Evolutionary conservation across 148 eudicot species (phyloP), one percentile per base, ranked within the genome.

Genomic region (Tetragonia tetragonoides): DNA sequence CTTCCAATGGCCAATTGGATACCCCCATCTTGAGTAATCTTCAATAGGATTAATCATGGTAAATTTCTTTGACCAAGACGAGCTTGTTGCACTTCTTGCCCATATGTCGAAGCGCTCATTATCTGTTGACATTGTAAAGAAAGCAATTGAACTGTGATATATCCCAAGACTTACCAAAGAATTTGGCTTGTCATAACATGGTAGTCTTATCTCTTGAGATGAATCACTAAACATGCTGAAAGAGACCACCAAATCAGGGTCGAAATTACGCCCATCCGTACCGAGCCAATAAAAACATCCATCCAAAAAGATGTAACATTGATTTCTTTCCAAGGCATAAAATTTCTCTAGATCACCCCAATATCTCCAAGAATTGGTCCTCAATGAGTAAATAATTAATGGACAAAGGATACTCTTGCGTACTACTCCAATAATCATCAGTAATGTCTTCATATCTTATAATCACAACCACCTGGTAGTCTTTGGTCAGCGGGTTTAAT

Each of bases 311-410:
- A 66, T 15, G 47, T 79, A 73, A 56, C 77, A 23, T 3, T 3
- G 6, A 1, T 66, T 21, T 0, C 2, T 12, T 18, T 28, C 15
- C 56, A 79, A 54, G 5, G 56, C 0, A 15, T 79, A 79, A 37
- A 41, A 38, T 1, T 57, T 44, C 2, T 6, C 15, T 41, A 66
- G 7, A 12, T 79, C 73, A n/a, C 82, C 77, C 77, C 67, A 73
- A 17, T 73, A 14, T 66, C 73, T 79, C 81, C 81, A 79, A 24
- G 73, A 66, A 73, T 79, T 67, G 3, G 41, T 18, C 67, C 46
- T 73, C 57, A 56, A 57, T 6, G 82, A 79, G 41, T 79, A 73
- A 6, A 79, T 57, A 6, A 66, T 57, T 57, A 37, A 79, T 34
- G 12, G 73, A 66, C 39, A 65, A 37, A 66, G 66, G 44, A 21